phyloP scores from a whole-genome alignment of 2,329 filamentous ascomycete species.

The Penicillium sp. region DNA sequence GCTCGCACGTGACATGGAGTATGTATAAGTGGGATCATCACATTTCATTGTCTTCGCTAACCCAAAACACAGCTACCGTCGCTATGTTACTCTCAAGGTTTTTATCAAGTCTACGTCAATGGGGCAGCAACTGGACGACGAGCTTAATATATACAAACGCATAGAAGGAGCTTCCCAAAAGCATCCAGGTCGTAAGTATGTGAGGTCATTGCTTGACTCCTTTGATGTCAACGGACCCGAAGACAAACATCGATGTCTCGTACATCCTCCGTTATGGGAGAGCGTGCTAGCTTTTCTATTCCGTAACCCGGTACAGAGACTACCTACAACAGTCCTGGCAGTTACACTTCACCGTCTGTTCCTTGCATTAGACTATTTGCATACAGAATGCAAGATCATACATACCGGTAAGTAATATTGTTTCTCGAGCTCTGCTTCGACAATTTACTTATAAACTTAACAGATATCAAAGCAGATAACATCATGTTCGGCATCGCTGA shows the following conservation, averaged over 20 bases:
- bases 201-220: constrained; percentile 32
- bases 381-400: no score
- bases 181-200: constrained; percentile 28
- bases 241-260: constrained; percentile 34
- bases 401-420: no score
- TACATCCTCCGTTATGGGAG: constrained; percentile 43
- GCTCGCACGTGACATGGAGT: constrained; percentile 36
- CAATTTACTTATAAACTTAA: no score
- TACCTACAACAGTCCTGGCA: no score
- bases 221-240: constrained; percentile 32
- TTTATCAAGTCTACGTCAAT: constrained; percentile 27
- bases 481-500: no score
- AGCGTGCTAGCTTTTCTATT: constrained; percentile 38
- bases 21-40: no score
- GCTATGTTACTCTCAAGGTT: constrained; percentile 31
- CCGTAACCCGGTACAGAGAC: no score
- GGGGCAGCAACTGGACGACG: constrained; percentile 31
- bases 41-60: no score
- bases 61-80: constrained; percentile 16
- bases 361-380: no score
- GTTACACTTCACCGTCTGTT: no score
- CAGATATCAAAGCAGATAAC: no score
- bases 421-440: no score
- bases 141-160: constrained; percentile 43
- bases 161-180: constrained; percentile 25